phyloP scores from a whole-genome alignment of 768 basidiomycete species.

The Tephrocybe sp. region DNA sequence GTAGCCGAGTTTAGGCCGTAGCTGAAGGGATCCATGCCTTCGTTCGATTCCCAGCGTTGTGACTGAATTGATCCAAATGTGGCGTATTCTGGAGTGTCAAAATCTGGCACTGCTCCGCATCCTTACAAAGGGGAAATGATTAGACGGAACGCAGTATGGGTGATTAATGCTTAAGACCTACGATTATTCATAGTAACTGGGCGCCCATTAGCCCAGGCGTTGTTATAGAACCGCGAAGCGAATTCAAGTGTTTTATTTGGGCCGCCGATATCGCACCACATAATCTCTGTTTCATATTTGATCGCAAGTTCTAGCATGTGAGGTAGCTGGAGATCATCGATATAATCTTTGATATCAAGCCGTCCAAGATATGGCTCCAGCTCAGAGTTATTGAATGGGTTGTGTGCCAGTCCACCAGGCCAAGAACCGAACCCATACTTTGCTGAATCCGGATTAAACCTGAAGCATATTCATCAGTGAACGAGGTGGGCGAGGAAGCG shows the following conservation, averaged over 20 bases:
- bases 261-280: constrained; percentile 65
- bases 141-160: no score
- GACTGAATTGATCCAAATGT: constrained; percentile 46
- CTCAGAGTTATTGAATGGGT: constrained; percentile 44
- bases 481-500: no score
- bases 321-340: constrained; percentile 49
- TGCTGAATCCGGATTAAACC: constrained; percentile 56
- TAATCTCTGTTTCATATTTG: constrained; percentile 54
- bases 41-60: constrained; percentile 55
- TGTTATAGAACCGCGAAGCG: constrained; percentile 44
- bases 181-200: constrained; percentile 46
- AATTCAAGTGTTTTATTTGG: constrained; percentile 46
- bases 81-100: constrained; percentile 57
- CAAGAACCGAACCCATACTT: constrained; percentile 49
- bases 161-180: no score
- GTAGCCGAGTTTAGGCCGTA: constrained; percentile 50
- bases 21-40: constrained; percentile 56
- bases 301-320: constrained; percentile 51
- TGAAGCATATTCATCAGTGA: constrained; percentile 13
- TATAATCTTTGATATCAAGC: constrained; percentile 48
- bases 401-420: constrained; percentile 56
- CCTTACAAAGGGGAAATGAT: no score
- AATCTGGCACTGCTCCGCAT: constrained; percentile 50
- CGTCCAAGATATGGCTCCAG: constrained; percentile 57
- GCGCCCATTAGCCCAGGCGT: constrained; percentile 36